Evolutionary conservation across 192 early-diverging fungal species (phyloP).

Genomic region (Rhizophagus sp.): DNA sequence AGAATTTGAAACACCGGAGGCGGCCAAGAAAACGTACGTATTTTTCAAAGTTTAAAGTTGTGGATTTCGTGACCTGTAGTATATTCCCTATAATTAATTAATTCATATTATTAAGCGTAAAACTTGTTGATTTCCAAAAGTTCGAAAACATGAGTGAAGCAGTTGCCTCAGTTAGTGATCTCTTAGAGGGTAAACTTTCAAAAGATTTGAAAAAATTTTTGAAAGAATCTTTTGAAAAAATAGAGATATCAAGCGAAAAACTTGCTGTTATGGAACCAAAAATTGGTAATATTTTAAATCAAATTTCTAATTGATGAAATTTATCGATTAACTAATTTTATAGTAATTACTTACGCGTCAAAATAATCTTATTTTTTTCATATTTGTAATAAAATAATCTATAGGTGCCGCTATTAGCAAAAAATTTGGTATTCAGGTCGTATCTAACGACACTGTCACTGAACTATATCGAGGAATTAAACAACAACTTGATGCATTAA

Average conservation of each 20-base stretch:
- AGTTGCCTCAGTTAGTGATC: slow-evolving; percentile 90
- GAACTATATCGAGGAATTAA: slow-evolving; percentile 98
- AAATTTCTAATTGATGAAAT: no score
- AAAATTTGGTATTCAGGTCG: slow-evolving; percentile 74
- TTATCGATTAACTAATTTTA: no score
- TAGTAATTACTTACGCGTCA: background rate
- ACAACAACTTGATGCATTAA: slow-evolving; percentile 86
- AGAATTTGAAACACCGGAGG: slow-evolving; percentile 85
- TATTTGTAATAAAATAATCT: background rate
- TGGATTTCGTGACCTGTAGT: background rate
- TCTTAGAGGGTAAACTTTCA: slow-evolving; percentile 95
- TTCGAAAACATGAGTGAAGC: slow-evolving; percentile 99
- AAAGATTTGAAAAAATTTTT: slow-evolving; percentile 95
- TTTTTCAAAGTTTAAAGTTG: slow-evolving; percentile 18
- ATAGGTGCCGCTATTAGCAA: slow-evolving; percentile 62
- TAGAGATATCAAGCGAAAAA: slow-evolving; percentile 90
- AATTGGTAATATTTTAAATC: slow-evolving; percentile 64
- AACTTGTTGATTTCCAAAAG: slow-evolving; percentile 94
- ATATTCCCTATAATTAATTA: background rate
- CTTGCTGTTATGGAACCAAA: slow-evolving; percentile 92
- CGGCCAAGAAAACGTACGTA: slow-evolving; percentile 82
- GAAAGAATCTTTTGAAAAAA: slow-evolving; percentile 77
- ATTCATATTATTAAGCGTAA: slow-evolving; percentile 57
- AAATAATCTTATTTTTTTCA: background rate
- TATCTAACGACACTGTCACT: slow-evolving; percentile 79